Evolutionary conservation across 371 early-diverging fungal species (phyloP), one percentile per base, ranked within the genome.

Genomic region (Mucor sp.): DNA sequence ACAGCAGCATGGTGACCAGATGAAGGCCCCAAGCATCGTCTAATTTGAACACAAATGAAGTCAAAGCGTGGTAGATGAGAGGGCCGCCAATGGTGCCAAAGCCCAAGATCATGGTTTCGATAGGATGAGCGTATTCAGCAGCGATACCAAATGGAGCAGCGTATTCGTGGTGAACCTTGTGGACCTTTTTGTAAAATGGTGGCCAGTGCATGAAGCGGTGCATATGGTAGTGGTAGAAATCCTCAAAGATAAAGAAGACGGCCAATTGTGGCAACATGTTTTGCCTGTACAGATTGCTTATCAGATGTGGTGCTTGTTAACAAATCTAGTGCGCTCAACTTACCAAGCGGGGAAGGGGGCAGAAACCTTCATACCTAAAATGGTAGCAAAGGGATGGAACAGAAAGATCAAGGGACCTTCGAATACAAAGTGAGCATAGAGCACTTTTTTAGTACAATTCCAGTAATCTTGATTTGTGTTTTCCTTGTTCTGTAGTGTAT

Each of bases 111-210:
- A 90, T 65, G 6, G 91, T 91, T 74, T 95, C 95, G 37, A 91
- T 68, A 28, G 95, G 94, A 69, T 94, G 94, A 32, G 94, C 94
- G 66, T 95, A 95, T 77, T 95, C 95, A 56, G 94, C 94, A 57
- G 92, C 82, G 60, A 94, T 82, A 60, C 96, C 98, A 61, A 96
- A 94, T 33, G 98, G 96, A 21, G 96, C 94, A 56, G 92, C 85
- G 79, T 90, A 97, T 77, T 95, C 94, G 83, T 97, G 98, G 78
- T 97, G 97, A 25, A 91, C 77, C 83, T 97, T 97, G 87, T 97
- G 98, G 58, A 97, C 88, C 68, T 87, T 77, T 65, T 94, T 93
- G 83, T 96, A 97, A 65, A 96, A 80, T 23, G 91, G 88, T 17
- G 93, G 92, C 83, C 91, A 91, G 84, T 97, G 98, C 76, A 97